Percentiles rank a stretch among this genome's conserved stretches.
These are phyloP conservation scores for Solanum clarkiae DNA, from an alignment of 257 asterid genomes.

Conservation along the genomic window DNA sequence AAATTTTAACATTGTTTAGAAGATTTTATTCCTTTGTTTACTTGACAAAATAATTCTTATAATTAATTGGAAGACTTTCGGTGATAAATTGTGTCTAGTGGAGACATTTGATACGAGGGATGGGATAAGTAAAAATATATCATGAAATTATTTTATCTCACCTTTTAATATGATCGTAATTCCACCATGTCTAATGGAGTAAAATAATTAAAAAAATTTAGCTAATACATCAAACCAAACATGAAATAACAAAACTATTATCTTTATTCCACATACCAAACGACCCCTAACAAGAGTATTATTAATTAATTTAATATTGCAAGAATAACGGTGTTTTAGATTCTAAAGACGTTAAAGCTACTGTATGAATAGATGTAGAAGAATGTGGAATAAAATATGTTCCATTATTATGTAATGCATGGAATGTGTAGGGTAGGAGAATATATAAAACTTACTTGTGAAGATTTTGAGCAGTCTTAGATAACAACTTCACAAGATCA, in stretches of 20 bases:
- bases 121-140: background rate
- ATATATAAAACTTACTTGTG: background rate
- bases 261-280: too few species aligned
- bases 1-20: slow-evolving; percentile 5
- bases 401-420: background rate
- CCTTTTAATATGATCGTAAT: background rate
- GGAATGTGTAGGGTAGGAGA: background rate
- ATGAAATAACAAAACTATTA: too few species aligned
- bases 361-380: background rate
- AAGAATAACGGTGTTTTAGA: background rate
- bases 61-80: background rate
- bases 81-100: background rate
- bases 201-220: background rate
- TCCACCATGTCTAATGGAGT: background rate
- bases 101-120: background rate
- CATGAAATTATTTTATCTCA: background rate
- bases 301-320: background rate
- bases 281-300: background rate
- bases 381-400: background rate
- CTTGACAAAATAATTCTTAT: slow-evolving; percentile 4
- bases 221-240: background rate
- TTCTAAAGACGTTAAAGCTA: background rate
- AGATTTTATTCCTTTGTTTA: slow-evolving; percentile 23
- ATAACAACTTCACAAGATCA: background rate
- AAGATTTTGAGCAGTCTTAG: background rate